These are phyloP conservation scores for Podospora pseudopauciseta DNA, from an alignment of 495 filamentous ascomycete species.

Conservation along the genomic window DNA sequence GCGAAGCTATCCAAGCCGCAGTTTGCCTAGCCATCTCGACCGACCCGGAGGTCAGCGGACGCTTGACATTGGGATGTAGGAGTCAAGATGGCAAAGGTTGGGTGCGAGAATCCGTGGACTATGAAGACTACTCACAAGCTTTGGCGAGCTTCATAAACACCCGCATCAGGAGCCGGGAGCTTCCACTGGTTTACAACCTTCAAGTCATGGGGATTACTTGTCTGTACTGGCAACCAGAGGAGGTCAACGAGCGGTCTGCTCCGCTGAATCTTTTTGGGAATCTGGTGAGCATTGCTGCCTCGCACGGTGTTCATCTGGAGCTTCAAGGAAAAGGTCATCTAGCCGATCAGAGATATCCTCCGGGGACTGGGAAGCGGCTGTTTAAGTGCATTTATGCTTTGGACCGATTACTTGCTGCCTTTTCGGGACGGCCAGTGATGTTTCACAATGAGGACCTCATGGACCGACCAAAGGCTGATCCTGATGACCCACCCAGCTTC, in stretches of 20 bases:
- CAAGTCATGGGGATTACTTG: slow-evolving; percentile 27
- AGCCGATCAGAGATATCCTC: not conserved
- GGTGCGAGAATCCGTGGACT: slow-evolving; percentile 24
- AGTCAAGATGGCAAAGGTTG: slow-evolving; percentile 25
- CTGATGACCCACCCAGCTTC: slow-evolving; percentile 41
- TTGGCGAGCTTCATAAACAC: slow-evolving; percentile 33
- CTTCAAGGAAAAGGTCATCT: slow-evolving; percentile 2
- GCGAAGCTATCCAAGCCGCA: slow-evolving; percentile 33
- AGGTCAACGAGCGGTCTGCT: slow-evolving; percentile 14
- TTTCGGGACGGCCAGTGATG: slow-evolving; percentile 61
- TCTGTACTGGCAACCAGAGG: slow-evolving; percentile 30
- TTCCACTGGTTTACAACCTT: slow-evolving; percentile 19
- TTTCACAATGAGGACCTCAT: slow-evolving; percentile 64
- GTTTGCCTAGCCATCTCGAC: slow-evolving; percentile 52
- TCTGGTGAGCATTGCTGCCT: slow-evolving; percentile 57
- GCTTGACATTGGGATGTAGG: slow-evolving; percentile 33
- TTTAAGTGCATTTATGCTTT: slow-evolving; percentile 68
- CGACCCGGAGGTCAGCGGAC: slow-evolving; percentile 31
- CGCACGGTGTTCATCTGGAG: slow-evolving; percentile 57
- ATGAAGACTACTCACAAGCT: slow-evolving; percentile 36
- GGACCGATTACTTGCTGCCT: slow-evolving; percentile 60
- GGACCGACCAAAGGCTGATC: slow-evolving; percentile 27
- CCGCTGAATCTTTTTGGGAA: slow-evolving; percentile 21
- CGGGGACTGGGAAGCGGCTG: slow-evolving; percentile 28
- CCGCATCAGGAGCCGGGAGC: slow-evolving; percentile 19